These are phyloP conservation scores for Naganishia liquefaciens DNA, from an alignment of 1,284 basidiomycete genomes.

Conservation along the genomic window DNA sequence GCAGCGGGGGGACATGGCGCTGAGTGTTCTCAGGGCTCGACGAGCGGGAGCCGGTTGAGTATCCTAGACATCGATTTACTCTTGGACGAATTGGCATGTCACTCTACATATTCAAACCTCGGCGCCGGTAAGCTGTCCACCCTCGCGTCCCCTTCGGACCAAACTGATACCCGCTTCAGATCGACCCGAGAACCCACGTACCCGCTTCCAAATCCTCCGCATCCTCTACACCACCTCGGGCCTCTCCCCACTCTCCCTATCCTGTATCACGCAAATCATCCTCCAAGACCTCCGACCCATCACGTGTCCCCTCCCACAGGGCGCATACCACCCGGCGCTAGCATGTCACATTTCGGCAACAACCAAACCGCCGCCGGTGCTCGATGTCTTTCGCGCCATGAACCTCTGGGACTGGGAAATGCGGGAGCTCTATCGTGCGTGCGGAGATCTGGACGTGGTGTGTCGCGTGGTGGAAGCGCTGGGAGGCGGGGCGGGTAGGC, in stretches of 20 bases:
- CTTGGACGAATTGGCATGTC: constrained; percentile 70
- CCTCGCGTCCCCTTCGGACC: not conserved
- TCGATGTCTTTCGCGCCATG: constrained; percentile 69
- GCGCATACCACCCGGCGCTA: constrained; percentile 60
- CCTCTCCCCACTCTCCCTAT: constrained; percentile 63
- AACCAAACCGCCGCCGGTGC: constrained; percentile 55
- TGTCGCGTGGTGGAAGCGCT: constrained; percentile 59
- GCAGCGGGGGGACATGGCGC: constrained; percentile 44
- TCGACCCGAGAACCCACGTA: constrained; percentile 37
- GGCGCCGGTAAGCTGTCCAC: constrained; percentile 27
- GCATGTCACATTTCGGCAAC: constrained; percentile 49
- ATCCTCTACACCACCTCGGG: constrained; percentile 57
- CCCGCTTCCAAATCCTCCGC: constrained; percentile 57
- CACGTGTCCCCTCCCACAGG: constrained; percentile 65
- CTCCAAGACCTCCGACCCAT: constrained; percentile 77
- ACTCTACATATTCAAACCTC: constrained; percentile 63
- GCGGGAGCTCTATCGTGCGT: constrained; percentile 61
- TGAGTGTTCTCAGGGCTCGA: constrained; percentile 50
- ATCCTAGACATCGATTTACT: constrained; percentile 62
- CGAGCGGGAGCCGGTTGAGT: constrained; percentile 34
- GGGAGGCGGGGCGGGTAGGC: constrained; percentile 28
- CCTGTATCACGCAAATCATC: constrained; percentile 75
- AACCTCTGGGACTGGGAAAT: constrained; percentile 68
- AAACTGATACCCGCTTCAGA: constrained; percentile 22
- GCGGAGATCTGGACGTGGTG: constrained; percentile 64